Conservation (phyloP, 441 rosid genomes). For the Mallotus repandus region DNA sequence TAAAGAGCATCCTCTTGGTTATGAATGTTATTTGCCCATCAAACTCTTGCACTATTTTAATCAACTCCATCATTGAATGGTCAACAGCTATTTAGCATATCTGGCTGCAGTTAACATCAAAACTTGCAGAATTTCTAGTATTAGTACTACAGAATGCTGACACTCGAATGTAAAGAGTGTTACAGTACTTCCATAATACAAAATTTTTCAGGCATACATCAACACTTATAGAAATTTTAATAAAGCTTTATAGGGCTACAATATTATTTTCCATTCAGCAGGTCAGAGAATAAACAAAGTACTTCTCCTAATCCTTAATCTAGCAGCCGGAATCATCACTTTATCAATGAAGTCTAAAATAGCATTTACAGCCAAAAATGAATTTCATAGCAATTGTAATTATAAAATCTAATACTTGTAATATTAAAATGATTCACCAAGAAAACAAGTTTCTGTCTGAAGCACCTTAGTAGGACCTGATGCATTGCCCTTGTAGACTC, state of each 20-base stretch:
- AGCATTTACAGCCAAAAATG: neutral
- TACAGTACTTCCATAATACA: neutral
- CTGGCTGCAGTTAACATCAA: neutral
- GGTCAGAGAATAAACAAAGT: neutral
- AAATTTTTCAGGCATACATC: neutral
- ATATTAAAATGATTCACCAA: neutral
- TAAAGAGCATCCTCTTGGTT: neutral
- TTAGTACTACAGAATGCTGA: neutral
- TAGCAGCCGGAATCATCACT: slow-evolving; percentile 2
- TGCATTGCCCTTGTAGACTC: slow-evolving; percentile 98
- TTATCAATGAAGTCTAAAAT: neutral
- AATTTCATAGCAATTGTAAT: neutral
- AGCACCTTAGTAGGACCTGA: slow-evolving; percentile 99
- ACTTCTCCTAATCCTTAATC: neutral
- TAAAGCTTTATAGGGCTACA: neutral
- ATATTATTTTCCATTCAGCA: neutral
- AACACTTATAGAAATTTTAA: neutral
- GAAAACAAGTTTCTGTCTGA: slow-evolving; percentile 6
- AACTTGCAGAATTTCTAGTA: neutral
- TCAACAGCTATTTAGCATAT: neutral
- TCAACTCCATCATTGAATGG: neutral
- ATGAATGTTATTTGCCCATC: neutral
- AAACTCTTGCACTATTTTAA: neutral
- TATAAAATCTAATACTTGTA: neutral
- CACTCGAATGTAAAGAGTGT: neutral